Evolutionary conservation across 129 eudicot genomes (phyloP), one percentile per base, ranked within the genome.

Genomic region (Oenanthe sinensis): DNA sequence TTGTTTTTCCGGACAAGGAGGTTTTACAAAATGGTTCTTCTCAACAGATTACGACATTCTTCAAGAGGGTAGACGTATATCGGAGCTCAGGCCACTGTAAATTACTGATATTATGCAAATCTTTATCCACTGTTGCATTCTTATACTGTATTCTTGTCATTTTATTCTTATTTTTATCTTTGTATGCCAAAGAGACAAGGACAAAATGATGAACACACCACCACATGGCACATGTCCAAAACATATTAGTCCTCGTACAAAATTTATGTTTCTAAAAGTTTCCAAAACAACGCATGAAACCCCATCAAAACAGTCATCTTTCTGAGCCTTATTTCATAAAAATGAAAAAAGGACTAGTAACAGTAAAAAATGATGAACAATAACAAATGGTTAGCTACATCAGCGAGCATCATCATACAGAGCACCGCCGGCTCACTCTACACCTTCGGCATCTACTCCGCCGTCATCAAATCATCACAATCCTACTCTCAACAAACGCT

Each of bases 381-480:
- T 58, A 89, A 86, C 92, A 93, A 89, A 86, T 89, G 96, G 97
- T 81, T 81, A 4, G 78, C 96, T 13, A 88, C 96, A 4, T 88
- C 79, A n/a, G 90, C 92, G 71, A 89, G 97, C 85, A 91, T 93
- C 77, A 89, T 91, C 88, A 91, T 93, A 47, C 98, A 93, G 50
- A 83, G 80, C 86, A 88, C 93, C 76, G 86, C 87, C 70, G 98
- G 97, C 85, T 91, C 96, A 24, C 97, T 89, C 87, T 91, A 92
- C 91, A 94, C 98, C 83, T 94, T 94, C 88, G 81, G 87, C 77
- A 86, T 94, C 90, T 94, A 94, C 87, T 91, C 98, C 36, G 49
- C 88, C 0, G 76, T 86, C 85, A 85, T 93, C 65, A 90, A 94
- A 83, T 75, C 92, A 74, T 84, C 78, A 74, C 98, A 91, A 73